Conservation (phyloP, 139 green algal species). For the Micromonas commoda region DNA sequence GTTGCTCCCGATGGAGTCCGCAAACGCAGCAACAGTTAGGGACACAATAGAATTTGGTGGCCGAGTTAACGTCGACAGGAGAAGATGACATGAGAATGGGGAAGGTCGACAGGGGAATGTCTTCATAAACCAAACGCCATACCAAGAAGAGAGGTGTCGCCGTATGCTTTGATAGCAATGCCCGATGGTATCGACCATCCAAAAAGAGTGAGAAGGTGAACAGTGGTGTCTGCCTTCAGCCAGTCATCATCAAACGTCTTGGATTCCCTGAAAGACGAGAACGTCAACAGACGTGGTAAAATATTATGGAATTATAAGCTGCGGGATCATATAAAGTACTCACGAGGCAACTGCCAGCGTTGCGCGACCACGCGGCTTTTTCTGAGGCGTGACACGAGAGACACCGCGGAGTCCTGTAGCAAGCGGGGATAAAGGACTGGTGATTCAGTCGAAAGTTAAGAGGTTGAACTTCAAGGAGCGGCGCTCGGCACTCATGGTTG, state of each 20-base stretch:
- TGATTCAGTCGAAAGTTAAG: no score
- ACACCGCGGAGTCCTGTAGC: no score
- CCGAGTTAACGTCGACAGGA: background rate
- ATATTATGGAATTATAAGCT: no score
- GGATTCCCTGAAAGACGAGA: background rate
- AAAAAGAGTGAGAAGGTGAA: slow-evolving; percentile 18
- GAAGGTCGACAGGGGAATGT: background rate
- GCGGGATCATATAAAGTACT: no score
- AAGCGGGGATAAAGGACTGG: no score
- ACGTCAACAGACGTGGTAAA: no score
- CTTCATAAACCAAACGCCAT: background rate
- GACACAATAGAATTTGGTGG: background rate
- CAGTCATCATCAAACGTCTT: slow-evolving; percentile 29
- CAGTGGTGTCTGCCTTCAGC: slow-evolving; percentile 6
- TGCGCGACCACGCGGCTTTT: no score
- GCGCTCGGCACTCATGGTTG: no score
- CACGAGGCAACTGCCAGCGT: no score
- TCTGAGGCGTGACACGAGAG: no score
- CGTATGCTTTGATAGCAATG: slow-evolving; percentile 6
- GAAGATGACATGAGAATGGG: background rate
- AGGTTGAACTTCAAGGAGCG: no score
- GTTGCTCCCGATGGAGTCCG: slow-evolving; percentile 2
- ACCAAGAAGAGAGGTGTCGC: slow-evolving; percentile 10
- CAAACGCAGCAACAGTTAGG: background rate
- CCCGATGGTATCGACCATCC: slow-evolving; percentile 20